Evolutionary conservation across 2,329 filamentous ascomycete genomes (phyloP), one percentile per base, ranked within the genome.

Genomic region (Coniosporium tulheliwenetii): DNA sequence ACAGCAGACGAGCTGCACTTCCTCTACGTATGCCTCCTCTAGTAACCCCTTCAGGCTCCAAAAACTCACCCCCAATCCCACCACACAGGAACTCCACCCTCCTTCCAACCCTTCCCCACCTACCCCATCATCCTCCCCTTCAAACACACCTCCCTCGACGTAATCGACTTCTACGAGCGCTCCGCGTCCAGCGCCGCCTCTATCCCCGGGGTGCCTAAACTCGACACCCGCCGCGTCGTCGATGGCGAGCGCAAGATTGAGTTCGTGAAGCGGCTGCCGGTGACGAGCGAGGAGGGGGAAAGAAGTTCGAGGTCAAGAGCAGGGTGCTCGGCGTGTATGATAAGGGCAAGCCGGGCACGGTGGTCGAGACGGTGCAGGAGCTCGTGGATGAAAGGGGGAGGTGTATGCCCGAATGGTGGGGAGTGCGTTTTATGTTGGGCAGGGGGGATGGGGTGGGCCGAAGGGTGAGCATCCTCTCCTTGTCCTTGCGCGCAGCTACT

Each of bases 1-100:
- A 89, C 76, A 10, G 71, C 73, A n/a, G 79, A 93, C 51, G 87
- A 95, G 69, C 75, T 94, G 54, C 85, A 94, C 58, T 93, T 89
- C 58, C 78, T 94, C 64, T 95, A 86, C 53, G 85, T 91, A 70
- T 44, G 73, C 55, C 32, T 14, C 31, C 39, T 32, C 38, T 29
- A 29, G 15, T 36, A 10, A 38, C 5, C 8, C 14, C 13, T 30
- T 31, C 10, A 30, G 12, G 32, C 36, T 32, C 19, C 13, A 13
- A 19, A 19, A 36, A 5, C 29, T 10, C 16, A 30, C 14, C 34
- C 12, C 10, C 37, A 30, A 30, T n/a, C 13, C 41, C 8, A 12
- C 33, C 8, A 30, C 38, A 1, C 48, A 89, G 84, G 87, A 95
- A 64, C 74, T 93, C 40, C 80, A 94, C 58, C 85, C 37, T 72